Evolutionary conservation across 108 stramenopile species (phyloP).

Genomic region (Stephanodiscus triporus): DNA sequence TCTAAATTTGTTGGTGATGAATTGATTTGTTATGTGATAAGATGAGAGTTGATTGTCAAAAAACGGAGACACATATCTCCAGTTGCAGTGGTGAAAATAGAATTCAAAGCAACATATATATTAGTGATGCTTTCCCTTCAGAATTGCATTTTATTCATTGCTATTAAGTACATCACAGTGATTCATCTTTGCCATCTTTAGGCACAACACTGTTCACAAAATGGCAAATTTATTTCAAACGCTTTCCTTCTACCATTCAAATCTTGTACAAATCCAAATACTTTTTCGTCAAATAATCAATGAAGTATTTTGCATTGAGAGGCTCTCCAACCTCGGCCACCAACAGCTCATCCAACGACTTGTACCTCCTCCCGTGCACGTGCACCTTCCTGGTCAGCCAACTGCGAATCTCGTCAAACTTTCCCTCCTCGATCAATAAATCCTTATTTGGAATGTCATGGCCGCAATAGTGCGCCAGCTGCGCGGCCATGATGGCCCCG

Average conservation of each 20-base stretch:
- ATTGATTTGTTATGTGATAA: neutral
- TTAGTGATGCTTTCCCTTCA: too few species aligned
- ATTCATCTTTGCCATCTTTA: too few species aligned
- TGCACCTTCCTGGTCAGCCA: conserved; percentile 89
- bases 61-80: neutral
- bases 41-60: neutral
- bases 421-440: conserved; percentile 64
- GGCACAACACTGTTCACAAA: too few species aligned
- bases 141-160: too few species aligned
- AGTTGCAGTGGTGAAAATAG: too few species aligned
- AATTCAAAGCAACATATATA: too few species aligned
- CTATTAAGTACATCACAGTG: too few species aligned
- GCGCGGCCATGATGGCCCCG: conserved; percentile 88
- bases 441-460: conserved; percentile 74
- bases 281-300: conserved; percentile 81
- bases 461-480: conserved; percentile 72
- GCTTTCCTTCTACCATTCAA: neutral
- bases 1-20: neutral
- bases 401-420: conserved; percentile 71
- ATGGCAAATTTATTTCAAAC: neutral
- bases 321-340: conserved; percentile 76
- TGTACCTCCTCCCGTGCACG: conserved; percentile 71
- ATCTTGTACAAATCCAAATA: conserved; percentile 70
- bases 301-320: conserved; percentile 78
- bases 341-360: conserved; percentile 69